Evolutionary conservation across 768 basidiomycete genomes (phyloP).

Genomic region (Leccinum boreale): DNA sequence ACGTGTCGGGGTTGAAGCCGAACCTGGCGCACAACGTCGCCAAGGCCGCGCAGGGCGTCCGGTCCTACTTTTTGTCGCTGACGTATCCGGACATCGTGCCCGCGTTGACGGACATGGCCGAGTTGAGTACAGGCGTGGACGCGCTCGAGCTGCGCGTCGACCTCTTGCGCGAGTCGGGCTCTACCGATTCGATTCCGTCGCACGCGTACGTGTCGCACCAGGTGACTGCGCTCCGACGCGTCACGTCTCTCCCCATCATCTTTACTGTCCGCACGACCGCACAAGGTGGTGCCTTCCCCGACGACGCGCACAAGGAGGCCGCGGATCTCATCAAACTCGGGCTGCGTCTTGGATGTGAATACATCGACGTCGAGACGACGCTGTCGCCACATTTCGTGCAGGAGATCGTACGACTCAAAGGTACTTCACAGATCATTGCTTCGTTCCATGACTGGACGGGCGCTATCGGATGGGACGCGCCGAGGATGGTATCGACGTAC

Average conservation of each 20-base stretch:
- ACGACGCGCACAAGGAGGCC: constrained; percentile 66
- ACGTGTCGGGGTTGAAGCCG: constrained; percentile 69
- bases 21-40: constrained; percentile 59
- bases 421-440: constrained; percentile 76
- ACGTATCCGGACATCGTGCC: constrained; percentile 86
- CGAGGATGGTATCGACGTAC: constrained; percentile 66
- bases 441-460: constrained; percentile 97
- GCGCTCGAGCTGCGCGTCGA: constrained; percentile 96
- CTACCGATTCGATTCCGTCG: constrained; percentile 59
- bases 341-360: constrained; percentile 83
- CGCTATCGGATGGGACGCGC: constrained; percentile 73
- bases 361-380: constrained; percentile 86
- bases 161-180: constrained; percentile 58
- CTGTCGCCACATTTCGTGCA: constrained; percentile 63
- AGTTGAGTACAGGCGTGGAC: constrained; percentile 79
- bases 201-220: constrained; percentile 75
- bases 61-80: constrained; percentile 91
- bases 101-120: constrained; percentile 64
- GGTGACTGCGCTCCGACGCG: constrained; percentile 71
- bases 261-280: constrained; percentile 86
- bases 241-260: constrained; percentile 80
- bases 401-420: constrained; percentile 59
- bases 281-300: constrained; percentile 92
- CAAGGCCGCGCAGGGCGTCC: constrained; percentile 38
- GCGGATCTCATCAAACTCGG: constrained; percentile 76